Percentiles rank a stretch among this genome's conserved stretches.
phyloP scores from a whole-genome alignment of 2,329 filamentous ascomycete genomes.

The Colletotrichum sp. region DNA sequence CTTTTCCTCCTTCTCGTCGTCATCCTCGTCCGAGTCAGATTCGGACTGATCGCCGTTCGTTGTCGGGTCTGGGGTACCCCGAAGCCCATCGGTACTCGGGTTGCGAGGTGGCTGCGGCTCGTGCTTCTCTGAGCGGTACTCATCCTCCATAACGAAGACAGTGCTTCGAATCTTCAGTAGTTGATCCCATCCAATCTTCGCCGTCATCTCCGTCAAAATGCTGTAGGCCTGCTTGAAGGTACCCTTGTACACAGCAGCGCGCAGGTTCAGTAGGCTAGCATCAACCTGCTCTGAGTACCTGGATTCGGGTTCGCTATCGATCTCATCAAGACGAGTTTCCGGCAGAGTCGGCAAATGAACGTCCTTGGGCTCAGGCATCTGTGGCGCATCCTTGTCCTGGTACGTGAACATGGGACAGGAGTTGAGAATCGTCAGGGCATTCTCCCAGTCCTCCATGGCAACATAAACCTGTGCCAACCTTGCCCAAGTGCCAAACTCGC shows the following conservation, averaged over 20 bases:
- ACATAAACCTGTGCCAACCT: slow-evolving; percentile 93
- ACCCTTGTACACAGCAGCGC: slow-evolving; percentile 89
- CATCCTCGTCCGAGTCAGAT: slow-evolving; percentile 11
- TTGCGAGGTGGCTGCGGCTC: slow-evolving; percentile 68
- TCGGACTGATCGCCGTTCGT: slow-evolving; percentile 50
- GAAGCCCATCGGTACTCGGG: slow-evolving; percentile 80
- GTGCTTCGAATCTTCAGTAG: slow-evolving; percentile 92
- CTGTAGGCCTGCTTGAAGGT: slow-evolving; percentile 96
- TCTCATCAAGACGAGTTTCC: slow-evolving; percentile 92
- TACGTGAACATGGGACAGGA: slow-evolving; percentile 99
- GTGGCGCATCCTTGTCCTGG: slow-evolving; percentile 94
- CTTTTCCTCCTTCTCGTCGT: slow-evolving; percentile 36
- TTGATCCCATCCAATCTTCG: slow-evolving; percentile 97
- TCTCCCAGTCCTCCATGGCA: slow-evolving; percentile 92
- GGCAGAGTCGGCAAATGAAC: slow-evolving; percentile 86
- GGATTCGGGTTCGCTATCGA: slow-evolving; percentile 87
- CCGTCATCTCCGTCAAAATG: slow-evolving; percentile 92
- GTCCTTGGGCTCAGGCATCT: slow-evolving; percentile 91
- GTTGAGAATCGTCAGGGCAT: slow-evolving; percentile 92
- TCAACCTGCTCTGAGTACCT: slow-evolving; percentile 87
- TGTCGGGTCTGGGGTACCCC: slow-evolving; percentile 68
- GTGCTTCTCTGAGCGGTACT: slow-evolving; percentile 90
- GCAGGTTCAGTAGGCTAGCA: slow-evolving; percentile 81
- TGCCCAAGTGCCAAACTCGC: slow-evolving; percentile 97
- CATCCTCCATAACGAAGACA: slow-evolving; percentile 99